These are phyloP conservation scores for Sugiyamaella pinicola DNA, from an alignment of 1,139 yeast species.

Conservation along the genomic window DNA sequence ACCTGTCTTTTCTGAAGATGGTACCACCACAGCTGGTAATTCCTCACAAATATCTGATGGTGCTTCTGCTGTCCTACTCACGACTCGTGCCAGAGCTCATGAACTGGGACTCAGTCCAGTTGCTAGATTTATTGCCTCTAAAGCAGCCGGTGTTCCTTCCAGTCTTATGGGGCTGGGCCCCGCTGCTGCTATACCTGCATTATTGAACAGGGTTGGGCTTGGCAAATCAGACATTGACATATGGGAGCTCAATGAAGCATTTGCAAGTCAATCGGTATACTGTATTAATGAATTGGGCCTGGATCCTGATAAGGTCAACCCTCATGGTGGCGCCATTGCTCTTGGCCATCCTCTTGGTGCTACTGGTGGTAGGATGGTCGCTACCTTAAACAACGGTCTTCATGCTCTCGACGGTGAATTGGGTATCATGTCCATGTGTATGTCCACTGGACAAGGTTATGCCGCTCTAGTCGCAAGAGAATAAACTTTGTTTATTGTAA, in stretches of 20 bases:
- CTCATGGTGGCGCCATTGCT: slow-evolving; percentile 51
- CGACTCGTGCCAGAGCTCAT: slow-evolving; percentile 46
- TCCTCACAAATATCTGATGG: slow-evolving; percentile 51
- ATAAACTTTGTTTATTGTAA: slow-evolving; percentile 1
- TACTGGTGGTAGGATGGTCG: slow-evolving; percentile 46
- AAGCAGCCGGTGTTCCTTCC: slow-evolving; percentile 47
- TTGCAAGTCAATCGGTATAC: slow-evolving; percentile 48
- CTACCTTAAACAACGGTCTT: slow-evolving; percentile 46
- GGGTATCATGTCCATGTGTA: slow-evolving; percentile 50
- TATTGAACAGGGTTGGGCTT: slow-evolving; percentile 30
- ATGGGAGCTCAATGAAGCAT: slow-evolving; percentile 50
- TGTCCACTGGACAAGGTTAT: slow-evolving; percentile 51
- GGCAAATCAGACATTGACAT: slow-evolving; percentile 43
- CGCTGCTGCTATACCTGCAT: slow-evolving; percentile 40
- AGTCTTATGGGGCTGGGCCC: slow-evolving; percentile 50
- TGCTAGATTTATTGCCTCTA: slow-evolving; percentile 48
- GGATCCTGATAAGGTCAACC: slow-evolving; percentile 44
- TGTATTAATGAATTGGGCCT: slow-evolving; percentile 43
- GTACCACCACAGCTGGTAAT: slow-evolving; percentile 50
- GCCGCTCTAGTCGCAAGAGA: slow-evolving; percentile 47
- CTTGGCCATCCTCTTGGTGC: slow-evolving; percentile 51
- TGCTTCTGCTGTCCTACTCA: slow-evolving; percentile 48
- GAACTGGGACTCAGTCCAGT: slow-evolving; percentile 44
- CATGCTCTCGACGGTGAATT: slow-evolving; percentile 41
- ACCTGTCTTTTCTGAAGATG: slow-evolving; percentile 46